Evolutionary conservation across 331 rosid species (phyloP), one percentile per base, ranked within the genome.

Genomic region (Rosa hybrid): DNA sequence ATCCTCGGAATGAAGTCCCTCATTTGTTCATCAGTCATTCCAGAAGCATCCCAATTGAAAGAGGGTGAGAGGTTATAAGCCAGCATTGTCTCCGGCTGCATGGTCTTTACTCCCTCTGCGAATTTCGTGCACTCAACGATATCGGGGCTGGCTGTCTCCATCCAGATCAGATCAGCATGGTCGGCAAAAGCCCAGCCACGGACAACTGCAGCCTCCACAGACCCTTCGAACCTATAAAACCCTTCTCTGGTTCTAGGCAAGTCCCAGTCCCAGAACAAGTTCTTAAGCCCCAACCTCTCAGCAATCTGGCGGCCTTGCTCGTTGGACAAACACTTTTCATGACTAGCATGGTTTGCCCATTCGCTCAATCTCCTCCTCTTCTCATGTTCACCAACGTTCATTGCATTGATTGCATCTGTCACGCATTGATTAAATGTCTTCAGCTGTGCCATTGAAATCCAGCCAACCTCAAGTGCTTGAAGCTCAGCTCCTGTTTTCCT

Each of bases 41-140:
- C 99, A 14, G 98, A 93, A 27, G 99, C 98, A 81, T 96, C 99
- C 99, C 99, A 96, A 2, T 96, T 96, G 87, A 96, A 96, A 23
- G 99, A 96, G 39, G 99, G 99, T 1, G 98, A 93, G 18, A 96
- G 94, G 57, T 96, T 96, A 41, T 96, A 96, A 0, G 94, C 98
- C 72, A 91, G 46, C 97, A 96, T 87, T n/a, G 80, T 86, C 27
- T 96, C 87, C 3, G 98, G 97, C 27, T 72, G 71, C 79, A 68
- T 54, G 10, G 89, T 85, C 80, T 80, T 88, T 59, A 93, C 87
- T 21, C 97, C 99, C 71, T 90, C 83, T 3, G 99, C 78, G 74
- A 96, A 96, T 16, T 86, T 59, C 2, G 90, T 88, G 86, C 99
- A 96, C 77, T 96, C 98, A 5, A 78, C 90, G 79, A 91, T 6